Evolutionary conservation across 164 flowering plant genomes (phyloP).

Genomic region (Cinnamomum chago): DNA sequence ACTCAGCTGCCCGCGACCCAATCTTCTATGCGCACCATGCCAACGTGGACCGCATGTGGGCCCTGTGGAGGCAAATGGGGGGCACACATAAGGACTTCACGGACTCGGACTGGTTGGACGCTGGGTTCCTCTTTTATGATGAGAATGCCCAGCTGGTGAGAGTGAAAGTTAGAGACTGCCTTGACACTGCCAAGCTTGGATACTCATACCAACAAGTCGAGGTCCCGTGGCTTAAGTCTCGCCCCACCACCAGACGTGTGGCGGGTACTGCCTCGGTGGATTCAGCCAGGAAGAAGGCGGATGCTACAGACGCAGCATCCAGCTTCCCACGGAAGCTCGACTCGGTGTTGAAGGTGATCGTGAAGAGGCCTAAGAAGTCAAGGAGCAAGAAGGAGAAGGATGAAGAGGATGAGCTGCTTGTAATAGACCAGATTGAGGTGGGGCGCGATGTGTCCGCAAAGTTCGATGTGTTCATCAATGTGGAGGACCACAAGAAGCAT

Average conservation of each 20-base stretch:
- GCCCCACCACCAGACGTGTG: conserved; percentile 11
- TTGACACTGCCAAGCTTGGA: conserved; percentile 37
- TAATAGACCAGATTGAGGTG: conserved; percentile 20
- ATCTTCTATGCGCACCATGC: conserved; percentile 27
- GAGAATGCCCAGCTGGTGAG: conserved; percentile 42
- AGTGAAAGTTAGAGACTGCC: conserved; percentile 42
- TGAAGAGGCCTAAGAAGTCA: conserved; percentile 21
- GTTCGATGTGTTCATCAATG: conserved; percentile 40
- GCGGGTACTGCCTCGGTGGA: background rate
- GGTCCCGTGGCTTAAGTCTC: conserved; percentile 41
- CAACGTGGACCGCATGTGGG: conserved; percentile 31
- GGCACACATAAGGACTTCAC: conserved; percentile 22
- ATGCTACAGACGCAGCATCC: background rate
- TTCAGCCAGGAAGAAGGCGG: conserved; percentile 11
- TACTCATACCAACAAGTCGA: conserved; percentile 52
- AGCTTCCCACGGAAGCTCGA: conserved; percentile 20
- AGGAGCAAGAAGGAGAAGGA: conserved; percentile 27
- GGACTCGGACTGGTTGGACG: conserved; percentile 28
- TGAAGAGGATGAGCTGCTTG: conserved; percentile 31
- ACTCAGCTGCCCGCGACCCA: conserved; percentile 23
- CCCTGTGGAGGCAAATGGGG: conserved; percentile 23
- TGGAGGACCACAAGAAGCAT: conserved; percentile 16
- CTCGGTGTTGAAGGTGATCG: conserved; percentile 5
- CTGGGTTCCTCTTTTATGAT: conserved; percentile 30
- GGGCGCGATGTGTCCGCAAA: conserved; percentile 14